Percentiles rank a stretch among this genome's conserved stretches.
phyloP scores from a whole-genome alignment of 352 stramenopile genomes.

The Pythium coloratum region DNA sequence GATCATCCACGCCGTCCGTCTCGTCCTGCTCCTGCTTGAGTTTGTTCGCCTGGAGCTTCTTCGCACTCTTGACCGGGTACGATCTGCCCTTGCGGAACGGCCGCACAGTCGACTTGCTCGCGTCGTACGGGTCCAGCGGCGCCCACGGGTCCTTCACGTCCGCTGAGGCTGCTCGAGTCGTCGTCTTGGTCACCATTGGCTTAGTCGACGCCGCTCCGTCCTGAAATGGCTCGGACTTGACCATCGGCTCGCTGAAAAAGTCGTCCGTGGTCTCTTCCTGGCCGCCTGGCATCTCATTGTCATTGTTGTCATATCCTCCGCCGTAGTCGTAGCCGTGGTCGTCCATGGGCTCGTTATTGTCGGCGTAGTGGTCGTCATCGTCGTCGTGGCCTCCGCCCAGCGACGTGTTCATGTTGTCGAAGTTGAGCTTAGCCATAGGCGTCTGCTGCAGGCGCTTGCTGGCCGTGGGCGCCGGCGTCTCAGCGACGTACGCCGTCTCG shows the following conservation, averaged over 20 bases:
- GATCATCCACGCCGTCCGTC: slow-evolving; percentile 60
- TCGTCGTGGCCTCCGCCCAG: not conserved
- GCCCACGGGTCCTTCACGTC: slow-evolving; percentile 66
- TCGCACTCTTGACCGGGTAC: slow-evolving; percentile 43
- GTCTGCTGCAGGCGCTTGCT: slow-evolving; percentile 23
- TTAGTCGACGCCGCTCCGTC: slow-evolving; percentile 5
- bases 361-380: slow-evolving; percentile 33
- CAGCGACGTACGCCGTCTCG: slow-evolving; percentile 7
- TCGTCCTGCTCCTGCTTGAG: slow-evolving; percentile 35
- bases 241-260: slow-evolving; percentile 15
- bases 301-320: slow-evolving; percentile 33
- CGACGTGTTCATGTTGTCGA: slow-evolving; percentile 29
- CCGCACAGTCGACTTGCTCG: slow-evolving; percentile 52
- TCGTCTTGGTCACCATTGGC: slow-evolving; percentile 5
- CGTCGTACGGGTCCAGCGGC: slow-evolving; percentile 76
- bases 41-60: slow-evolving; percentile 48
- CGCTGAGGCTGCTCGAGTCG: not conserved
- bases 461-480: not conserved
- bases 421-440: slow-evolving; percentile 27
- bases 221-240: slow-evolving; percentile 26
- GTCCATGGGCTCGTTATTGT: slow-evolving; percentile 26
- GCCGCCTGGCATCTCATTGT: not conserved
- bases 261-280: slow-evolving; percentile 10
- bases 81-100: slow-evolving; percentile 79
- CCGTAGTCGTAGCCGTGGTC: slow-evolving; percentile 32